Percentiles rank a stretch among this genome's conserved stretches.
Evolutionary conservation across 2,329 filamentous ascomycete species (phyloP).

Genomic region (Colletotrichum truncatum): DNA sequence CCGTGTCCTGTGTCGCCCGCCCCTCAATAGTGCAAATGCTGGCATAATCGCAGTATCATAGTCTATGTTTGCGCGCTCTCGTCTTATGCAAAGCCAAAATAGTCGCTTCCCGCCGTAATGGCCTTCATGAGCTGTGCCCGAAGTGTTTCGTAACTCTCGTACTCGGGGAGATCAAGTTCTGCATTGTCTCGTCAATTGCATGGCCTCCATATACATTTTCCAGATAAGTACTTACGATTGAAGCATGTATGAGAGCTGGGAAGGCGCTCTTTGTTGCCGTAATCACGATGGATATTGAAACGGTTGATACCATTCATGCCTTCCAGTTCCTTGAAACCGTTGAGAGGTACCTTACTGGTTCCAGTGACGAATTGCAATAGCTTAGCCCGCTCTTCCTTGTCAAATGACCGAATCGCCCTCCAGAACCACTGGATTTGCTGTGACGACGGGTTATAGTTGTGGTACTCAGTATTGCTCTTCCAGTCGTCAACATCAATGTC

Average conservation of each 20-base stretch:
- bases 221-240: slow-evolving; percentile 79
- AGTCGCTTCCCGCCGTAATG: slow-evolving; percentile 97
- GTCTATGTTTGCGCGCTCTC: slow-evolving; percentile 26
- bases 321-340: slow-evolving; percentile 98
- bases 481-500: slow-evolving; percentile 99
- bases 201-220: neutral
- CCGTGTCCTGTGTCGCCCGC: slow-evolving; percentile 20
- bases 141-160: slow-evolving; percentile 93
- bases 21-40: slow-evolving; percentile 29
- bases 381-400: slow-evolving; percentile 98
- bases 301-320: slow-evolving; percentile 98
- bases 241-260: slow-evolving; percentile 99
- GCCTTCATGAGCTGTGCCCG: slow-evolving; percentile 91
- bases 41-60: slow-evolving; percentile 9
- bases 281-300: slow-evolving; percentile 99
- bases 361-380: slow-evolving; percentile 97
- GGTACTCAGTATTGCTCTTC: slow-evolving; percentile 99
- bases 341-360: slow-evolving; percentile 97
- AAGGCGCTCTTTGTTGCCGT: slow-evolving; percentile 93
- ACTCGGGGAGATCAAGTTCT: slow-evolving; percentile 98
- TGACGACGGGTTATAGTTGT: slow-evolving; percentile 94
- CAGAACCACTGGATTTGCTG: slow-evolving; percentile 99
- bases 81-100: slow-evolving; percentile 91
- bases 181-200: slow-evolving; percentile 26
- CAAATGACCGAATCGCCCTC: slow-evolving; percentile 95